phyloP scores from a whole-genome alignment of 73 alveolate genomes.

The Uronychia binucleata region DNA sequence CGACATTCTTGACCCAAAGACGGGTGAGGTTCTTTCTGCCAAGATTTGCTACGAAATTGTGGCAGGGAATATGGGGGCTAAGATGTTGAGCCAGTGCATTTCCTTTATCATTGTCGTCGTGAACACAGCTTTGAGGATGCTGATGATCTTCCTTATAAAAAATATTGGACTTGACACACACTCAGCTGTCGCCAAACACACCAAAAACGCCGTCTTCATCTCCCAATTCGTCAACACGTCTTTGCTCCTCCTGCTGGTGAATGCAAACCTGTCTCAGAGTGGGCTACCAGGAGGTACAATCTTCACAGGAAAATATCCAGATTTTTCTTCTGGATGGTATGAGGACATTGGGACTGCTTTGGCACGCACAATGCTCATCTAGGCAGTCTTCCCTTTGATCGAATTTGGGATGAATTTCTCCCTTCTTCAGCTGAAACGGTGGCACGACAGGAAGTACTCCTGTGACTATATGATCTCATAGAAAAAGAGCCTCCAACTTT shows the following conservation, averaged over 20 bases:
- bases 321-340: constrained; percentile 51
- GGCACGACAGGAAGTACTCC: constrained; percentile 27
- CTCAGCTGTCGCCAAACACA: constrained; percentile 16
- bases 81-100: neutral
- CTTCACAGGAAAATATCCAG: constrained; percentile 36
- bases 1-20: neutral
- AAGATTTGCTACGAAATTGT: neutral
- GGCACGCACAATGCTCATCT: constrained; percentile 32
- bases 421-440: neutral
- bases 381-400: constrained; percentile 47
- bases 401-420: constrained; percentile 26
- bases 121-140: constrained; percentile 22
- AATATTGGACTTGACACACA: constrained; percentile 42
- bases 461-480: constrained; percentile 13
- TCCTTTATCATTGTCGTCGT: constrained; percentile 37
- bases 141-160: constrained; percentile 20
- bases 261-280: constrained; percentile 37
- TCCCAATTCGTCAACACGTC: constrained; percentile 59
- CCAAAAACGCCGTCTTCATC: constrained; percentile 31
- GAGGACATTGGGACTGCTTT: constrained; percentile 31
- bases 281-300: constrained; percentile 10
- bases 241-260: constrained; percentile 28
- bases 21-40: neutral
- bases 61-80: constrained; percentile 2
- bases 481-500: constrained; percentile 32